These are phyloP conservation scores for Fusarium sp. DNA, from an alignment of 2,329 filamentous ascomycete species.

Conservation along the genomic window DNA sequence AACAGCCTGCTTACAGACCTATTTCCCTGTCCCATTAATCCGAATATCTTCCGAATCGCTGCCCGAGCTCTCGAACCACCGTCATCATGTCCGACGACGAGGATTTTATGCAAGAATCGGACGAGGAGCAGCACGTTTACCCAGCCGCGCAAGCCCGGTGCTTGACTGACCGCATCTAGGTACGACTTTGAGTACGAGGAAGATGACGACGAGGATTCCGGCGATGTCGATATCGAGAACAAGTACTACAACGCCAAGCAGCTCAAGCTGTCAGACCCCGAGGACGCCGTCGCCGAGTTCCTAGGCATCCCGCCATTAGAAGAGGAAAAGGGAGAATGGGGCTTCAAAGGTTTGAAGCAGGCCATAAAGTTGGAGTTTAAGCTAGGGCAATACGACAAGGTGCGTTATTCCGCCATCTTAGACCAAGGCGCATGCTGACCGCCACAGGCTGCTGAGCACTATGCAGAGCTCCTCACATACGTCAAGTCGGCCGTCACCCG, in stretches of 20 bases:
- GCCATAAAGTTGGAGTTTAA: conserved; percentile 98
- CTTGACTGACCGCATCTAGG: conserved; percentile 49
- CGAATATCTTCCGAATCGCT: background rate
- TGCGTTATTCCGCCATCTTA: conserved; percentile 48
- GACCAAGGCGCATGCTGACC: conserved; percentile 28
- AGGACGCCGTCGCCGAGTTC: conserved; percentile 92
- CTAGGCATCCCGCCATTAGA: conserved; percentile 87
- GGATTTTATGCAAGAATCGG: conserved; percentile 62
- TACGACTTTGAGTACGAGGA: conserved; percentile 99
- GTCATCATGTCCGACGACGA: conserved; percentile 63
- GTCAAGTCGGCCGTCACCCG: conserved; percentile 96
- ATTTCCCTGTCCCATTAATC: background rate
- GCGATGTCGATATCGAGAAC: conserved; percentile 96
- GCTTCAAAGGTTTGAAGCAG: conserved; percentile 97
- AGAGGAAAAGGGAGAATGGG: conserved; percentile 95
- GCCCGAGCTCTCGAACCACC: background rate
- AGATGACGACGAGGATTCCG: conserved; percentile 87
- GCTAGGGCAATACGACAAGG: conserved; percentile 87
- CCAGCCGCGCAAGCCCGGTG: conserved; percentile 7
- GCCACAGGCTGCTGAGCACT: conserved; percentile 86
- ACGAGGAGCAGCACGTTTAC: conserved; percentile 56
- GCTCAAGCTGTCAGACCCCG: conserved; percentile 86
- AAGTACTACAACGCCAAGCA: conserved; percentile 99
- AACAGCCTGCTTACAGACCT: background rate
- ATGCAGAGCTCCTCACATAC: conserved; percentile 94